Conservation (phyloP, 2,329 filamentous ascomycete species). For the Chalara sp. region DNA sequence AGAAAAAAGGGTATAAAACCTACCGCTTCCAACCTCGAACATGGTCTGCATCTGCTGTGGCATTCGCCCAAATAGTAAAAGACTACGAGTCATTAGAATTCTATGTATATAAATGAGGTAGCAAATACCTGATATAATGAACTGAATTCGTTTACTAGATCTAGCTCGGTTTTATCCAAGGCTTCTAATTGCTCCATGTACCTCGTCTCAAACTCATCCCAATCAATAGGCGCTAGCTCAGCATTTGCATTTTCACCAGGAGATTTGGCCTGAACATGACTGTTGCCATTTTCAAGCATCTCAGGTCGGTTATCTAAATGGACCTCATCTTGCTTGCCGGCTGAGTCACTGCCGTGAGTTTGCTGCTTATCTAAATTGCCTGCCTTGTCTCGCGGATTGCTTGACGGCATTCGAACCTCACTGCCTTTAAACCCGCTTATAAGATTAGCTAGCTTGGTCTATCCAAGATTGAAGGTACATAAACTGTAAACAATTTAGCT, state of each 20-base stretch:
- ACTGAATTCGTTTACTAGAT: slow-evolving; percentile 52
- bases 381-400: too few relatives aligned
- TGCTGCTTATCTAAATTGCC: too few relatives aligned
- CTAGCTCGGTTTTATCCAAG: slow-evolving; percentile 56
- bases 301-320: neutral
- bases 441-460: too few relatives aligned
- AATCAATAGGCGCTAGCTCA: slow-evolving; percentile 51
- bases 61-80: slow-evolving; percentile 72
- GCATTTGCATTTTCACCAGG: slow-evolving; percentile 1
- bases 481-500: too few relatives aligned
- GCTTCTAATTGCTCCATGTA: slow-evolving; percentile 61
- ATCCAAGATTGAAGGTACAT: too few relatives aligned
- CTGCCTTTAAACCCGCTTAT: too few relatives aligned
- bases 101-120: neutral
- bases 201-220: slow-evolving; percentile 64
- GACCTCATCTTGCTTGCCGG: neutral
- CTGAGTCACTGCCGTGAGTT: too few relatives aligned
- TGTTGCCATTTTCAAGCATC: neutral
- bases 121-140: neutral
- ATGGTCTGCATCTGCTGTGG: slow-evolving; percentile 66
- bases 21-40: slow-evolving; percentile 72
- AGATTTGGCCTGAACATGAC: neutral
- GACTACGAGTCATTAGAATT: slow-evolving; percentile 43
- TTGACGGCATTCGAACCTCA: too few relatives aligned
- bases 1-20: slow-evolving; percentile 15